These are phyloP conservation scores for Wickerhamomyces ciferrii DNA, from an alignment of 805 yeast species.

Conservation along the genomic window DNA sequence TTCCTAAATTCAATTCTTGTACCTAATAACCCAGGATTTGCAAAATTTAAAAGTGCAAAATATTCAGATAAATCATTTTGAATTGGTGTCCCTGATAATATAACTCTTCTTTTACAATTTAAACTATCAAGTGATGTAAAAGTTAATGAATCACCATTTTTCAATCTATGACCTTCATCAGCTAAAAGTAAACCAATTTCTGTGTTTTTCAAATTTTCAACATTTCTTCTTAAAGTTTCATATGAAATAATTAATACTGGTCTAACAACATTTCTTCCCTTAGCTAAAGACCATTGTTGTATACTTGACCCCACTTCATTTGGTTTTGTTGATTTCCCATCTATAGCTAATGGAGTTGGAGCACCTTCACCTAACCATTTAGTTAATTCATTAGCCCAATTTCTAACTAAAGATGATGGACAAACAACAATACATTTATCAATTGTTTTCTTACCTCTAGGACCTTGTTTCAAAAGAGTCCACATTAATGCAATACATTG, in stretches of 20 bases:
- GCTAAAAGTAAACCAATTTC: slow-evolving; percentile 85
- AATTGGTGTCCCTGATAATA: slow-evolving; percentile 93
- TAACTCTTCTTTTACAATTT: slow-evolving; percentile 83
- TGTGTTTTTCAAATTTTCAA: slow-evolving; percentile 63
- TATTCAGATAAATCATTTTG: slow-evolving; percentile 94
- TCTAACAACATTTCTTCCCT: slow-evolving; percentile 82
- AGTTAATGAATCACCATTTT: slow-evolving; percentile 88
- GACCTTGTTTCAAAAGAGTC: slow-evolving; percentile 87
- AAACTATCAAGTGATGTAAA: slow-evolving; percentile 83
- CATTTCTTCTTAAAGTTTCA: slow-evolving; percentile 87
- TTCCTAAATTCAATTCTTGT: slow-evolving; percentile 78
- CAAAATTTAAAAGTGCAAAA: slow-evolving; percentile 83
- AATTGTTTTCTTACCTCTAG: slow-evolving; percentile 73
- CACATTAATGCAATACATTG: slow-evolving; percentile 90
- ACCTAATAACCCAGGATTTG: slow-evolving; percentile 92
- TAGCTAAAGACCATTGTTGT: slow-evolving; percentile 80
- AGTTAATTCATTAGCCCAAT: slow-evolving; percentile 95
- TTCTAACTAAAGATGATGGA: slow-evolving; percentile 88
- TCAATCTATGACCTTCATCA: slow-evolving; percentile 80
- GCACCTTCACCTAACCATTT: slow-evolving; percentile 97
- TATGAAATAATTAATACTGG: slow-evolving; percentile 93
- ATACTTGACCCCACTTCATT: slow-evolving; percentile 64
- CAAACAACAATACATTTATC: slow-evolving; percentile 91
- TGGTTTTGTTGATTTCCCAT: slow-evolving; percentile 79
- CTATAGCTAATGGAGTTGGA: slow-evolving; percentile 82